These are phyloP conservation scores for Euphorbia lathyris DNA, from an alignment of 345 rosid genomes.

Conservation along the genomic window DNA sequence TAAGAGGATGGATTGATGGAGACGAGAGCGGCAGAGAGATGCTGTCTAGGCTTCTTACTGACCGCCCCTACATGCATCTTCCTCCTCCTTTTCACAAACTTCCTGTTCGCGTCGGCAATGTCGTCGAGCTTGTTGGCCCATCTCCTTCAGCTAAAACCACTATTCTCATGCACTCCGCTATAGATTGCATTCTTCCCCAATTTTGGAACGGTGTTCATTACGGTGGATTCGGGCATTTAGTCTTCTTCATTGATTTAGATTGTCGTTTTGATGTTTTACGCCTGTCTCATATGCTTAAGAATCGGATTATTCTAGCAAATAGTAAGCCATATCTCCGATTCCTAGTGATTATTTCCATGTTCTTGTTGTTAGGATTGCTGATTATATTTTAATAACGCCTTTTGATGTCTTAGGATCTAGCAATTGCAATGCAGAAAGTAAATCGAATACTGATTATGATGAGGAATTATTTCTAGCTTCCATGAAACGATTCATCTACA, in stretches of 20 bases:
- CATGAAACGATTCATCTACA: slow-evolving; percentile 60
- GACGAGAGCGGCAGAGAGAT: slow-evolving; percentile 13
- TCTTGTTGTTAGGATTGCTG: not conserved
- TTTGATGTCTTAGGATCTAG: not conserved
- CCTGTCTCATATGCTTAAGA: slow-evolving; percentile 54
- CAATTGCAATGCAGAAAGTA: slow-evolving; percentile 6
- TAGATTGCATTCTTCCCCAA: slow-evolving; percentile 61
- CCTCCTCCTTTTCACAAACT: slow-evolving; percentile 10
- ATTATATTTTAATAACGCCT: not conserved
- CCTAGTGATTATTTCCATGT: not conserved
- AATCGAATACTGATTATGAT: slow-evolving; percentile 28
- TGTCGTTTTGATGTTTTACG: slow-evolving; percentile 62
- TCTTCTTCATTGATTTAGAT: slow-evolving; percentile 68
- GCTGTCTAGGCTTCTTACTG: not conserved
- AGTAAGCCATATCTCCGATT: slow-evolving; percentile 15
- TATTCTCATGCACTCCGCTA: slow-evolving; percentile 60
- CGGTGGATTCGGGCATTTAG: slow-evolving; percentile 62
- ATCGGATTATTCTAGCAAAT: slow-evolving; percentile 45
- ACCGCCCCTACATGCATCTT: not conserved
- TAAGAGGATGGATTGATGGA: slow-evolving; percentile 1
- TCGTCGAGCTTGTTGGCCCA: slow-evolving; percentile 46
- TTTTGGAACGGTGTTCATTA: slow-evolving; percentile 60
- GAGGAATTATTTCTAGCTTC: slow-evolving; percentile 51
- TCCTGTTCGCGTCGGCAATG: slow-evolving; percentile 3
- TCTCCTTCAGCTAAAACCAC: slow-evolving; percentile 76